Evolutionary conservation across 352 stramenopile genomes (phyloP), one percentile per base, ranked within the genome.

Genomic region (Pythium apleroticum): DNA sequence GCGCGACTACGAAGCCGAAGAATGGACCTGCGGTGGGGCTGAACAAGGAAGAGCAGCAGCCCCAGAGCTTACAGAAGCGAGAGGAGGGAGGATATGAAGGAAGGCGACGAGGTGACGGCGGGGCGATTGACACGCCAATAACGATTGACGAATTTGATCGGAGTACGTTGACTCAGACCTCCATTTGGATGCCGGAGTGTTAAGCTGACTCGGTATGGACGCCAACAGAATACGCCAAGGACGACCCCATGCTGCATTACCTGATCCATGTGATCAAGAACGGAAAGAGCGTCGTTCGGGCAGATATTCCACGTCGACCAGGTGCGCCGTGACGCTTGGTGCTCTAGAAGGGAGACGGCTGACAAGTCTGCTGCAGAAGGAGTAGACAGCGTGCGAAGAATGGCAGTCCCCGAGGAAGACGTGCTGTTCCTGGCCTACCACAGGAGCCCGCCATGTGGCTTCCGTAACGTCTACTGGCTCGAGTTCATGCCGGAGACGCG

Each of bases 391-490:
- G 45, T 52, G 4, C 57, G 66, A 31, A 41, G 64, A 27, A 75
- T 58, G 45, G 35, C 73, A 19, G 37, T 63, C 3, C 69, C 63
- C 4, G 79, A 87, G 31, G 71, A 91, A 57, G 81, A 91, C 33
- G 76, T 86, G 3, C 46, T 91, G 1, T 91, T 80, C 33, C 71
- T 91, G 12, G 39, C 72, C 12, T 80, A 78, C 27, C 71, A 75
- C 24, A 31, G 59, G 22, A 33, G 27, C 11, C 79, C 81, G 43
- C 81, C 81, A 9, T 89, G 81, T 54, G 77, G 74, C 12, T 91
- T 90, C 50, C 71, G 73, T 0, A 91, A 90, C 45, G 71, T 86
- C 10, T 90, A 90, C 43, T 91, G 81, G 81, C 62, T 91, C 10
- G 57, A 67, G 19, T 78, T 89, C 58, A 71, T 71, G 15, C 54